Evolutionary conservation across 805 yeast species (phyloP).

Genomic region (Metschnikowia gelsemii): DNA sequence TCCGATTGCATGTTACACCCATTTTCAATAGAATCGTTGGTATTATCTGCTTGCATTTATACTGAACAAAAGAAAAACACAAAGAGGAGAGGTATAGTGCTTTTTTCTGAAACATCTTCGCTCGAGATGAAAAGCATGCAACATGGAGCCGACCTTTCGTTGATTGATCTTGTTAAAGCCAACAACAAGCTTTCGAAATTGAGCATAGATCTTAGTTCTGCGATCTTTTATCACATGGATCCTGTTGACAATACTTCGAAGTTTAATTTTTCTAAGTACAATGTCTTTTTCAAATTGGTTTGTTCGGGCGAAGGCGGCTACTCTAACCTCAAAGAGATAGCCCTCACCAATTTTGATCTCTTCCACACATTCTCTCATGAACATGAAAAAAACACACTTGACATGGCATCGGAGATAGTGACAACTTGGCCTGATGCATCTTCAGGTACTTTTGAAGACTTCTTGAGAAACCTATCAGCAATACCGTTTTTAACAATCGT

Average conservation of each 20-base stretch:
- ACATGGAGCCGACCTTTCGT: slow-evolving; percentile 47
- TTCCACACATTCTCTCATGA: slow-evolving; percentile 21
- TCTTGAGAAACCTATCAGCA: slow-evolving; percentile 23
- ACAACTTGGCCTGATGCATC: slow-evolving; percentile 23
- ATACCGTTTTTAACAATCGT: slow-evolving; percentile 26
- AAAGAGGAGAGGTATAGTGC: slow-evolving; percentile 23
- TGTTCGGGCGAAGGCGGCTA: slow-evolving; percentile 38
- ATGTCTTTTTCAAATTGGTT: slow-evolving; percentile 27
- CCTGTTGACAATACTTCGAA: slow-evolving; percentile 17
- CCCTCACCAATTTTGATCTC: slow-evolving; percentile 35
- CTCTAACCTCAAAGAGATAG: slow-evolving; percentile 25
- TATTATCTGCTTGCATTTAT: slow-evolving; percentile 17
- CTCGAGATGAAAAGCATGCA: slow-evolving; percentile 40
- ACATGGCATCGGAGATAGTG: slow-evolving; percentile 14
- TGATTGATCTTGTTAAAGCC: slow-evolving; percentile 46
- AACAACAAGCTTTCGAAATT: slow-evolving; percentile 38
- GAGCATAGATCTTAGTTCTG: slow-evolving; percentile 50
- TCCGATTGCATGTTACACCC: slow-evolving; percentile 6
- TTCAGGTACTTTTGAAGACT: slow-evolving; percentile 24
- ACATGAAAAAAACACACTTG: slow-evolving; percentile 14
- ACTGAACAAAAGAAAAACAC: slow-evolving; percentile 16
- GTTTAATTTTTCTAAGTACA: slow-evolving; percentile 34
- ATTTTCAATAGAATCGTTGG: slow-evolving; percentile 13
- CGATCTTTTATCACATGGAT: slow-evolving; percentile 35
- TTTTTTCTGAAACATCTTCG: slow-evolving; percentile 41